A percentile compares a stretch with the other conserved stretches of the same genome.
phyloP scores from a whole-genome alignment of 2,329 filamentous ascomycete species.

The Hypoxylon rubiginosum region DNA sequence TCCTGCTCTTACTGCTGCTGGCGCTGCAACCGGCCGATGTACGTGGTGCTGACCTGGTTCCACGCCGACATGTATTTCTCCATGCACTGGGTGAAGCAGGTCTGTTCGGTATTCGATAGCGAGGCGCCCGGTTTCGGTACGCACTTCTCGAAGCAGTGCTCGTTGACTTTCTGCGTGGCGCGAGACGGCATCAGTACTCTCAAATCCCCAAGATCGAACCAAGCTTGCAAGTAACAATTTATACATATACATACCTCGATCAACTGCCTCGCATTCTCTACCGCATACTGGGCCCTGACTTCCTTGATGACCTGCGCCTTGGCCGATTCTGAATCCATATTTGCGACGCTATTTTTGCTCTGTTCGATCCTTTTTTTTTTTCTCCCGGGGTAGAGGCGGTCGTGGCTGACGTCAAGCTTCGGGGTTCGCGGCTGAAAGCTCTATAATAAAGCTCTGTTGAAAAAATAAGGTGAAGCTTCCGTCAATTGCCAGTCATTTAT shows the following conservation, averaged over 20 bases:
- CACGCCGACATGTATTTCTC: conserved; percentile 87
- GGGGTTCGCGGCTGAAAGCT: conserved; percentile 3
- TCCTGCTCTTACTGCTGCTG: conserved; percentile 57
- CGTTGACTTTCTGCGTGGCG: conserved; percentile 76
- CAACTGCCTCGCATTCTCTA: conserved; percentile 76
- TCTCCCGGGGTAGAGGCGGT: background rate
- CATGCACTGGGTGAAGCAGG: conserved; percentile 82
- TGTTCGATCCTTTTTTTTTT: conserved; percentile 1
- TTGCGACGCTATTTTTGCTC: conserved; percentile 42
- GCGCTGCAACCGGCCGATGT: conserved; percentile 73
- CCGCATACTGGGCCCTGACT: conserved; percentile 73
- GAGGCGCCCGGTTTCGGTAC: conserved; percentile 76
- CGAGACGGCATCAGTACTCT: background rate
- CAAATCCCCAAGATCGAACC: background rate
- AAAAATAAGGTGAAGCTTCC: conserved; percentile 37
- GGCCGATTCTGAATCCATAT: conserved; percentile 70
- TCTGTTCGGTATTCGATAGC: conserved; percentile 75
- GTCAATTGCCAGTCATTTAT: conserved; percentile 11
- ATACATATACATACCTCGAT: conserved; percentile 70
- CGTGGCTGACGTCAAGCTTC: conserved; percentile 4
- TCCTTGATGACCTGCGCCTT: conserved; percentile 76
- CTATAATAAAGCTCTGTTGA: conserved; percentile 10
- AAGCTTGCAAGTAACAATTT: background rate
- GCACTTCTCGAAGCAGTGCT: conserved; percentile 85
- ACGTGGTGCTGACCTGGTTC: conserved; percentile 79